phyloP scores from a whole-genome alignment of 1,284 basidiomycete species.

The Ustilago xerochloae region DNA sequence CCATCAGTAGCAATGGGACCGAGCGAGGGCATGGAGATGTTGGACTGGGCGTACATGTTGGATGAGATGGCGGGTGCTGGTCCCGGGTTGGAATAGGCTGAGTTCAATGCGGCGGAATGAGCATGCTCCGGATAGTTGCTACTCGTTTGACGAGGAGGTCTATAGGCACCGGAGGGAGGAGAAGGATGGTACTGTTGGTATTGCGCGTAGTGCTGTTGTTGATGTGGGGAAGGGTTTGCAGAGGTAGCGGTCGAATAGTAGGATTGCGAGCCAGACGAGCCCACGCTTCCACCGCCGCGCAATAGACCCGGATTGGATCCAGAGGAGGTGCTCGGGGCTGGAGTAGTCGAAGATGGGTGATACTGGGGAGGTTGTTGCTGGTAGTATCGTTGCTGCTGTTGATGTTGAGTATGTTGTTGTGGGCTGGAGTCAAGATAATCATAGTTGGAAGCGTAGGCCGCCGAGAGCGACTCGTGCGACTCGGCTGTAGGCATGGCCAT shows the following conservation, averaged over 20 bases:
- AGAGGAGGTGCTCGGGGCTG: slow-evolving; percentile 10
- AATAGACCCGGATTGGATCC: slow-evolving; percentile 19
- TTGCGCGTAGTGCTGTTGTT: slow-evolving; percentile 13
- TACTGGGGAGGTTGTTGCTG: slow-evolving; percentile 10
- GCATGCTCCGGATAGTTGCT: slow-evolving; percentile 40
- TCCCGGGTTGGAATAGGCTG: slow-evolving; percentile 16
- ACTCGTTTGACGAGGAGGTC: slow-evolving; percentile 31
- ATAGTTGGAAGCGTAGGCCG: slow-evolving; percentile 42
- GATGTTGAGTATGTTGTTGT: slow-evolving; percentile 11
- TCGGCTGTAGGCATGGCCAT: slow-evolving; percentile 38
- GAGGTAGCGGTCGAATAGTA: slow-evolving; percentile 35
- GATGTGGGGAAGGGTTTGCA: slow-evolving; percentile 1
- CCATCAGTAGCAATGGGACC: slow-evolving; percentile 18
- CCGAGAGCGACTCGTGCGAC: slow-evolving; percentile 45
- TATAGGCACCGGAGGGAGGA: slow-evolving; percentile 18
- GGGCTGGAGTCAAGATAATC: slow-evolving; percentile 24
- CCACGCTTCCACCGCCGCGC: slow-evolving; percentile 33
- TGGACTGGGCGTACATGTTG: slow-evolving; percentile 57
- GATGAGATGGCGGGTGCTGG: slow-evolving; percentile 22
- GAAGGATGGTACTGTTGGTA: slow-evolving; percentile 25
- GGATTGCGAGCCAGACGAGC: slow-evolving; percentile 41
- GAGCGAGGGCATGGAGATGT: slow-evolving; percentile 59
- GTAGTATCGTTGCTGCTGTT: slow-evolving; percentile 15
- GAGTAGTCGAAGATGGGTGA: slow-evolving; percentile 7
- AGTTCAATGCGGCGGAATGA: slow-evolving; percentile 23